phyloP scores from a whole-genome alignment of 2,329 filamentous ascomycete species.

The Penicillium sp. region DNA sequence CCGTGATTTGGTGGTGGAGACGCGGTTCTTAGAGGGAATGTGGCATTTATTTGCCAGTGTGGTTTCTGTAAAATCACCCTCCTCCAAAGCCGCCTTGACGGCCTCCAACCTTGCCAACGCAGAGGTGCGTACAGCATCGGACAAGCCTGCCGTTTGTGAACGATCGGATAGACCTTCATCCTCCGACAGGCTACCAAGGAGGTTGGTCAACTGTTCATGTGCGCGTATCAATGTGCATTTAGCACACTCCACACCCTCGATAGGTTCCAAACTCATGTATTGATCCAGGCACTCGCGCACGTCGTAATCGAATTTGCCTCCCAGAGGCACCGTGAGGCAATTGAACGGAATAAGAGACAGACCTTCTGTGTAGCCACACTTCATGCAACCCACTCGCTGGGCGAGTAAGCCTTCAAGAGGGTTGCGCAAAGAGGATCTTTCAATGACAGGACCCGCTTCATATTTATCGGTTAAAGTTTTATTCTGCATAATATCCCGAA shows the following conservation, averaged over 20 bases:
- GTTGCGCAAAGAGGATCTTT: constrained; percentile 54
- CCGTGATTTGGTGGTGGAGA: constrained; percentile 80
- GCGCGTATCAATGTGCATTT: constrained; percentile 77
- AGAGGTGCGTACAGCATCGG: constrained; percentile 41
- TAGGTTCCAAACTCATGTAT: constrained; percentile 79
- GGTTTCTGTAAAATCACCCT: constrained; percentile 75
- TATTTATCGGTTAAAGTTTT: constrained; percentile 10
- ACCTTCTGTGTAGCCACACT: constrained; percentile 83
- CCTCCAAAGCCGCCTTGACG: constrained; percentile 69
- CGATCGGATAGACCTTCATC: constrained; percentile 28
- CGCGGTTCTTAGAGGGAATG: constrained; percentile 64
- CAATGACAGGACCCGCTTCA: constrained; percentile 11
- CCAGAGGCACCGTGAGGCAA: constrained; percentile 82
- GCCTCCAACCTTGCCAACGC: constrained; percentile 58
- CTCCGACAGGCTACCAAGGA: constrained; percentile 43
- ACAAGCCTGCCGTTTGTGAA: constrained; percentile 26
- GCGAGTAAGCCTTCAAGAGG: constrained; percentile 85
- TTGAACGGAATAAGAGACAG: constrained; percentile 91
- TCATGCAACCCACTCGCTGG: constrained; percentile 82
- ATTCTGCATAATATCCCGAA: constrained; percentile 22
- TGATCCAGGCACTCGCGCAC: constrained; percentile 77
- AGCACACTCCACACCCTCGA: constrained; percentile 85
- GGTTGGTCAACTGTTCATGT: constrained; percentile 52
- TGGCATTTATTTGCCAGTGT: constrained; percentile 63
- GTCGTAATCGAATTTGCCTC: constrained; percentile 63